Evolutionary conservation across 164 flowering plant species (phyloP).

Genomic region (Vitis riparia): DNA sequence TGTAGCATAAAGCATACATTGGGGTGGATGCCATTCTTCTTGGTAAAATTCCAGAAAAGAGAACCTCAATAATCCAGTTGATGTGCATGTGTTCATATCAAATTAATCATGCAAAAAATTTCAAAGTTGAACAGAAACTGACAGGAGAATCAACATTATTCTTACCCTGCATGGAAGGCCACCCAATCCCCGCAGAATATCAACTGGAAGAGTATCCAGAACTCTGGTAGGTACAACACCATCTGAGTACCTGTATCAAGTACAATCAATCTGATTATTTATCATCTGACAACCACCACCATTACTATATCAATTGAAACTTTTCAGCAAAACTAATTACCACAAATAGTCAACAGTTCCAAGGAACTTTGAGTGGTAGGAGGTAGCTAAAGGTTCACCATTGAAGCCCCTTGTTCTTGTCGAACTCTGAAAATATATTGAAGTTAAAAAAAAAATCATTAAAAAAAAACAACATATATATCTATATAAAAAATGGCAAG

Average conservation of each 20-base stretch:
- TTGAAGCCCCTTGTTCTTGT: constrained; percentile 33
- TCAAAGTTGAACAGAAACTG: too few relatives aligned
- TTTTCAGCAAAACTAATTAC: constrained; percentile 28
- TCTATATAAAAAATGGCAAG: too few relatives aligned
- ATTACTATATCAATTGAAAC: neutral
- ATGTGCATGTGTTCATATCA: too few relatives aligned
- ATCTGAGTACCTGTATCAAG: constrained; percentile 48
- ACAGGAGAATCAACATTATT: neutral
- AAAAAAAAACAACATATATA: neutral
- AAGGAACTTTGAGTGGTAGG: constrained; percentile 66
- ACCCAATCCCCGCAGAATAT: constrained; percentile 40
- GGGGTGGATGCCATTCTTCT: too few relatives aligned
- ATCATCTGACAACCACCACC: neutral
- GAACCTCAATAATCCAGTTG: too few relatives aligned
- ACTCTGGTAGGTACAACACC: constrained; percentile 55
- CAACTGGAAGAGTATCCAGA: constrained; percentile 57
- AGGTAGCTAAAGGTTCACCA: constrained; percentile 75
- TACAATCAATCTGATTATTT: neutral
- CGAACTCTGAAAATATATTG: constrained; percentile 35
- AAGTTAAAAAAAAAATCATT: neutral
- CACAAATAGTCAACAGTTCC: constrained; percentile 82
- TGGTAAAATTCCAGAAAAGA: too few relatives aligned
- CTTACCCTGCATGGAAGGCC: constrained; percentile 69
- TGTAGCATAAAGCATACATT: too few relatives aligned
- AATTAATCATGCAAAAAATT: too few relatives aligned